Base-by-base conservation (phyloP, 2,329 filamentous ascomycete genomes). In the Paecilomyces niveus region DNA sequence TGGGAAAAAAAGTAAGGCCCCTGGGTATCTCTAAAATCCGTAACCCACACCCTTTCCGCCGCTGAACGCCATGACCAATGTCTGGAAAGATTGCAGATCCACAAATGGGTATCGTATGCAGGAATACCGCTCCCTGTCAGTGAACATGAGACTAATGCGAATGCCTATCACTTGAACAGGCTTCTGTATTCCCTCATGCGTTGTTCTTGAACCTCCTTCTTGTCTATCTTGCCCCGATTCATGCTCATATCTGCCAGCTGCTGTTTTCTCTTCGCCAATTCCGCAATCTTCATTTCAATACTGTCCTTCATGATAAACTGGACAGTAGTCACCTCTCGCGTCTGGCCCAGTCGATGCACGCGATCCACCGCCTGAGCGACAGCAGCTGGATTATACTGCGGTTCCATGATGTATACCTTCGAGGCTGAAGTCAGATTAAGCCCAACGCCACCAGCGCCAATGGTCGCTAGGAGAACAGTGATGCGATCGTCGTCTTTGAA, bases 351-450 rank as follows among this genome's bases (percentile, higher is more conserved):
- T 18, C 92, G 87, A 72, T 96, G 92, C 5, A 99, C 90, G 31
- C 94, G 90, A 71, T 97, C 94, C 7, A 97, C 83, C 1, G 94
- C 94, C 75, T 99, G 94, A 4, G 92, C 90, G 73, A 99, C 93
- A 0, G 92, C 91, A 0, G 92, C 92, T 0, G 94, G 94, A 68
- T 99, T 99, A 78, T 93, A 99, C 70, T 97, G 92, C 4, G 94
- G 94, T 72, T 99, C 94, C 93, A 99, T 97, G 67, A 97, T 89
- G 72, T 94, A 97, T 13, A 95, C 93, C 57, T 85, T 89, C 70
- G 87, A 94, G 32, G 88, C 93, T 0, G 89, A 81, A 0, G 92
- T 97, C 57, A 97, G 79, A 70, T 97, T 97, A 45, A 97, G 85
- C 13, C 93, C 93, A 15, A 97, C 83, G 18, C 94, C 93, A 63